phyloP scores from a whole-genome alignment of 2,329 filamentous ascomycete species.

The Lasiodiplodia theobromae region DNA sequence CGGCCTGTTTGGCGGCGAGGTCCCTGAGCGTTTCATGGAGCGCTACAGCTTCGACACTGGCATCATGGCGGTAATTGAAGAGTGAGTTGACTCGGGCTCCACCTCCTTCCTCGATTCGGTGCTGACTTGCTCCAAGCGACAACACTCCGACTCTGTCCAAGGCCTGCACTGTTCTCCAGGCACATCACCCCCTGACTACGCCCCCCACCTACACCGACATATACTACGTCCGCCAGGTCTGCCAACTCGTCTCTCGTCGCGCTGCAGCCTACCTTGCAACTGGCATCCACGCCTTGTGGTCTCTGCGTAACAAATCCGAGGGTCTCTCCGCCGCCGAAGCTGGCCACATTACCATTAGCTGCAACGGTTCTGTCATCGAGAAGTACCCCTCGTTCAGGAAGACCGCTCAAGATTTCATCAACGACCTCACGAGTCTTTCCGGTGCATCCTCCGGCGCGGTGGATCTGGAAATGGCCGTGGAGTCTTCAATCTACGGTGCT shows the following conservation, averaged over 20 bases:
- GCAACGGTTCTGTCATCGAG: constrained; percentile 81
- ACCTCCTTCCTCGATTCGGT: neutral
- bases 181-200: constrained; percentile 57
- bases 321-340: constrained; percentile 44
- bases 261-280: constrained; percentile 69
- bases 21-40: constrained; percentile 63
- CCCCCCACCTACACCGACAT: constrained; percentile 58
- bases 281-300: constrained; percentile 68
- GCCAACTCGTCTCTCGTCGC: constrained; percentile 62
- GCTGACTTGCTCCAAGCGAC: constrained; percentile 41
- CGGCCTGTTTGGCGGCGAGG: constrained; percentile 63
- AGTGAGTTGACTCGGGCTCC: constrained; percentile 33
- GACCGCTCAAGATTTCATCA: constrained; percentile 68
- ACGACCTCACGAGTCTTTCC: constrained; percentile 59
- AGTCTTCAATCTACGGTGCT: constrained; percentile 78
- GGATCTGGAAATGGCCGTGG: constrained; percentile 69
- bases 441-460: constrained; percentile 52
- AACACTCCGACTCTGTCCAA: constrained; percentile 47
- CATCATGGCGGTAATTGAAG: constrained; percentile 64
- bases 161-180: constrained; percentile 57
- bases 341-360: constrained; percentile 65
- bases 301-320: constrained; percentile 60
- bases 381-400: constrained; percentile 74
- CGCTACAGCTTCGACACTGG: constrained; percentile 67
- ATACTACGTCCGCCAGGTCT: constrained; percentile 61